These are phyloP conservation scores for Ilex paraguariensis DNA, from an alignment of 305 asterid species.

Conservation along the genomic window DNA sequence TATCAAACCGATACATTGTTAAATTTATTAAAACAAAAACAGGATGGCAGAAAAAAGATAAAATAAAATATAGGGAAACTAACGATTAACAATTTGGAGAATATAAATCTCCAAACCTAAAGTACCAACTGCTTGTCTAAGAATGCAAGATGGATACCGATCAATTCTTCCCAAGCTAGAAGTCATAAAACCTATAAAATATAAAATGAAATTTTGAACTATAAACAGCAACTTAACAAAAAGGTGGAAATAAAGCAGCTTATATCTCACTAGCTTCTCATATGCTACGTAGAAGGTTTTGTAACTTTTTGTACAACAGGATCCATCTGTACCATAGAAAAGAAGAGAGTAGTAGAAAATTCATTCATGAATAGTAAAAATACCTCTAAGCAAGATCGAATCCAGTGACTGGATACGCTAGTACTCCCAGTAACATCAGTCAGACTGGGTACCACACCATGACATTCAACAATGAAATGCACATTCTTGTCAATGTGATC, in stretches of 20 bases:
- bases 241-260: neutral
- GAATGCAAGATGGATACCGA: too few relatives aligned
- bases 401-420: conserved; percentile 85
- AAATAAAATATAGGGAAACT: too few relatives aligned
- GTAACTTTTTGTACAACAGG: neutral
- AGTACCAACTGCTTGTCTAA: too few relatives aligned
- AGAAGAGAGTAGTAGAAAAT: neutral
- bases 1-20: too few relatives aligned
- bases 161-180: too few relatives aligned
- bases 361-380: neutral
- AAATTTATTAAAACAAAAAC: too few relatives aligned
- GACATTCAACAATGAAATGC: conserved; percentile 73
- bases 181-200: too few relatives aligned
- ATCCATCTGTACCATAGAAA: neutral
- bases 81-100: too few relatives aligned
- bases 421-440: conserved; percentile 30
- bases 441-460: conserved; percentile 47
- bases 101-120: too few relatives aligned
- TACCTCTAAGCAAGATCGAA: conserved; percentile 86
- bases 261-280: neutral
- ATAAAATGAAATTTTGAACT: neutral
- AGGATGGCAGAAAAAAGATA: too few relatives aligned
- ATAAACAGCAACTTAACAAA: neutral
- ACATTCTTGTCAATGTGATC: conserved; percentile 47
- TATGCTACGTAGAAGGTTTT: neutral